Evolutionary conservation across 2,329 filamentous ascomycete species (phyloP).

Genomic region (Fusarium scirpi): DNA sequence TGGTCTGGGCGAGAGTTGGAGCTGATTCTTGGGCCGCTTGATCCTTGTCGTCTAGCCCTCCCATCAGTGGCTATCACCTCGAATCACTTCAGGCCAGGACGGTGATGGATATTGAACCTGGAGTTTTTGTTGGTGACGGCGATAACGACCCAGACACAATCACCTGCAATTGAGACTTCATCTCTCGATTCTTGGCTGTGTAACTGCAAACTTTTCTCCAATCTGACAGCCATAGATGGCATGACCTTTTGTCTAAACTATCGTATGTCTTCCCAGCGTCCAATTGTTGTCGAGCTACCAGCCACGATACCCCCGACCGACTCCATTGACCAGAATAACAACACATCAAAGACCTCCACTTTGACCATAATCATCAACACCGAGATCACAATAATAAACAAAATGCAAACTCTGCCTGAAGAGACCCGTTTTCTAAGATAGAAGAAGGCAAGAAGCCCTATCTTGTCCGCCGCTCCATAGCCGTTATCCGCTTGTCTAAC

Average conservation of each 20-base stretch:
- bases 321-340: slow-evolving; percentile 26
- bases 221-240: neutral
- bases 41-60: slow-evolving; percentile 33
- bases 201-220: neutral
- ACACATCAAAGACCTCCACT: slow-evolving; percentile 23
- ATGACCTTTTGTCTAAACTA: neutral
- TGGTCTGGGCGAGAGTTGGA: slow-evolving; percentile 10
- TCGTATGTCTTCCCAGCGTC: neutral
- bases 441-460: slow-evolving; percentile 10
- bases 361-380: slow-evolving; percentile 6
- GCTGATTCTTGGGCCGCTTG: slow-evolving; percentile 24
- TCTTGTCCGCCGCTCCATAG: neutral
- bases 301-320: slow-evolving; percentile 23
- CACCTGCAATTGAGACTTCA: neutral
- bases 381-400: slow-evolving; percentile 7
- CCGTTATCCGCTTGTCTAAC: slow-evolving; percentile 28
- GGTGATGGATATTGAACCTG: slow-evolving; percentile 37
- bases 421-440: slow-evolving; percentile 10
- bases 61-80: slow-evolving; percentile 38
- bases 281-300: slow-evolving; percentile 38
- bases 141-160: slow-evolving; percentile 5
- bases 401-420: slow-evolving; percentile 28
- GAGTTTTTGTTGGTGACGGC: slow-evolving; percentile 28
- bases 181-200: neutral
- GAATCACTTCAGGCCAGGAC: slow-evolving; percentile 41